These are phyloP conservation scores for Trametes sp. DNA, from an alignment of 1,284 basidiomycete genomes.

Conservation along the genomic window DNA sequence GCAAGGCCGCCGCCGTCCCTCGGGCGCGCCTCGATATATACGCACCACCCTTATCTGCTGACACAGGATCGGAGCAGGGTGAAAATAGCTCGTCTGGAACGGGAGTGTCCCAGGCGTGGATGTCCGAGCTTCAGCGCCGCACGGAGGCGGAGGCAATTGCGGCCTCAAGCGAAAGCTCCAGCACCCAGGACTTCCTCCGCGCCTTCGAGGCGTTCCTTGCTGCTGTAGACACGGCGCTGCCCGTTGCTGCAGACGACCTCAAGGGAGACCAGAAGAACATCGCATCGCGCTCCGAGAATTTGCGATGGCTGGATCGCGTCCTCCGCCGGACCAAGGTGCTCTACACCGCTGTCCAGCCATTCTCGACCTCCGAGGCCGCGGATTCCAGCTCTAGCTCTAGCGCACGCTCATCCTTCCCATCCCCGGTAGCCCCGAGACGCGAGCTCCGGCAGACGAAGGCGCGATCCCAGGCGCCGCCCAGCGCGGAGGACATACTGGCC, in stretches of 20 bases:
- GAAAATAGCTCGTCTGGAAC: neutral
- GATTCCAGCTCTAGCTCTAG: neutral
- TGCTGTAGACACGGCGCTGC: slow-evolving; percentile 50
- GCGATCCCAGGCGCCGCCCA: neutral
- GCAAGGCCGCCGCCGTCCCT: slow-evolving; percentile 35
- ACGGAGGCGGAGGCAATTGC: slow-evolving; percentile 39
- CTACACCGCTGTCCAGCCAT: too few relatives aligned
- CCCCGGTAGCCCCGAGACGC: neutral
- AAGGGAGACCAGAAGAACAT: neutral
- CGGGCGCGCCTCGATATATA: slow-evolving; percentile 22
- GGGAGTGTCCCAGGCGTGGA: slow-evolving; percentile 33
- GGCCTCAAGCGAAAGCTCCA: slow-evolving; percentile 18
- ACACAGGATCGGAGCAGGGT: neutral
- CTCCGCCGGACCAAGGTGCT: slow-evolving; percentile 24
- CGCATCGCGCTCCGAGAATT: slow-evolving; percentile 28
- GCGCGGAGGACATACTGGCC: neutral
- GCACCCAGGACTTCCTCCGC: slow-evolving; percentile 42
- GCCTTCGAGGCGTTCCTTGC: slow-evolving; percentile 54
- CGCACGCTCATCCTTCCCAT: neutral
- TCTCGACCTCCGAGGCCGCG: too few relatives aligned
- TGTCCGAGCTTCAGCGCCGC: slow-evolving; percentile 42
- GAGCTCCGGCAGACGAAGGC: neutral
- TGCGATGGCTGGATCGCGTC: slow-evolving; percentile 34
- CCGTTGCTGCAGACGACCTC: slow-evolving; percentile 22
- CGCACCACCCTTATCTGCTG: neutral